Evolutionary conservation across 2,329 filamentous ascomycete genomes (phyloP).

Genomic region (Aspergillus awamori): DNA sequence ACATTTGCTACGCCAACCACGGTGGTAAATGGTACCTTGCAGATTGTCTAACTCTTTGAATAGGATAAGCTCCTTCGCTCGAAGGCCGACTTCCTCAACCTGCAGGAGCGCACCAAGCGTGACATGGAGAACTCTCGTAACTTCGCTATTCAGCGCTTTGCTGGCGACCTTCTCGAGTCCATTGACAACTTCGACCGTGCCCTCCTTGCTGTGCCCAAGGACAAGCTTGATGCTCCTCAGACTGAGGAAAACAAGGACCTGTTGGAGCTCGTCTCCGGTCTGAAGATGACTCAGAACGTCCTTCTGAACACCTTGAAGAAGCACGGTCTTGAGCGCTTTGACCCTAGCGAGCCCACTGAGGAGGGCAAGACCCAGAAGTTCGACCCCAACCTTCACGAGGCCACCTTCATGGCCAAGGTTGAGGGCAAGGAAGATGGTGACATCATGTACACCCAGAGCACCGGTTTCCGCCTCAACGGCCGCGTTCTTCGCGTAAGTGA

Average conservation of each 20-base stretch:
- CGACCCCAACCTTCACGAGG: constrained; percentile 95
- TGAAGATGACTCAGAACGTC: constrained; percentile 93
- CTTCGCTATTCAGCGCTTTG: constrained; percentile 93
- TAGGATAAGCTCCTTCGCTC: constrained; percentile 94
- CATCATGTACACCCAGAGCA: constrained; percentile 91
- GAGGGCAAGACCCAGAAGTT: constrained; percentile 74
- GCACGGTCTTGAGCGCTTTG: constrained; percentile 89
- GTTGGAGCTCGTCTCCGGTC: constrained; percentile 77
- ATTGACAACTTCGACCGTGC: constrained; percentile 98
- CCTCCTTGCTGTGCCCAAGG: constrained; percentile 73
- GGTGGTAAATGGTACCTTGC: neutral
- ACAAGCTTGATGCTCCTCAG: constrained; percentile 65
- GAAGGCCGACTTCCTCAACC: constrained; percentile 95
- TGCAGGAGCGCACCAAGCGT: constrained; percentile 90
- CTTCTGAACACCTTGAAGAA: constrained; percentile 87
- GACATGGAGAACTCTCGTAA: constrained; percentile 85
- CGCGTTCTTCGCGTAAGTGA: constrained; percentile 70
- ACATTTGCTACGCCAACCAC: neutral
- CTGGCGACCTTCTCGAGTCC: constrained; percentile 89
- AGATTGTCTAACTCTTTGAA: neutral
- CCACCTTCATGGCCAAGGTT: constrained; percentile 89
- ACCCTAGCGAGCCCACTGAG: constrained; percentile 59
- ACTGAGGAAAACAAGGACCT: constrained; percentile 70
- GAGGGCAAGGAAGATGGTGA: constrained; percentile 85
- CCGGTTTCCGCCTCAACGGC: constrained; percentile 93